phyloP scores from a whole-genome alignment of 2,329 filamentous ascomycete genomes.

The Sarocladiaceae sp. region DNA sequence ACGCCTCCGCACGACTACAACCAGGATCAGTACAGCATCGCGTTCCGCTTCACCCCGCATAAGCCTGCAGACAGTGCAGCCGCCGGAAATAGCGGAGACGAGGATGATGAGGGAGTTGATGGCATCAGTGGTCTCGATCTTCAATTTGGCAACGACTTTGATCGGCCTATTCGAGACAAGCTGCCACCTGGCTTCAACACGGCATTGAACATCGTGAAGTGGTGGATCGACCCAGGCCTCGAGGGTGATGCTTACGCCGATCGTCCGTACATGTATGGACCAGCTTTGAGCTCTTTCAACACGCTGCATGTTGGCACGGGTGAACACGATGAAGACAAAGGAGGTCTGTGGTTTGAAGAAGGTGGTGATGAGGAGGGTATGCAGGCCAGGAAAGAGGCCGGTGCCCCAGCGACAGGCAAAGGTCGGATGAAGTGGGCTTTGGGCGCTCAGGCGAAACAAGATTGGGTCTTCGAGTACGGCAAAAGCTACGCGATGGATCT shows the following conservation, averaged over 20 bases:
- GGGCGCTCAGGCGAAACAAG: conserved; percentile 40
- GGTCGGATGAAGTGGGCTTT: conserved; percentile 59
- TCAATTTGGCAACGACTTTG: conserved; percentile 94
- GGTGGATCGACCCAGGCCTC: conserved; percentile 86
- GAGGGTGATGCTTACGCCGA: conserved; percentile 90
- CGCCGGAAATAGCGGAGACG: conserved; percentile 13
- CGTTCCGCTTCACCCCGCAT: conserved; percentile 74
- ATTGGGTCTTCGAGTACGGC: conserved; percentile 52
- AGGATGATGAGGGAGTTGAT: conserved; percentile 18
- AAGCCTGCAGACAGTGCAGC: conserved; percentile 15
- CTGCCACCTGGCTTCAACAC: conserved; percentile 83
- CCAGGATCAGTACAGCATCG: conserved; percentile 80
- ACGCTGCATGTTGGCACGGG: conserved; percentile 61
- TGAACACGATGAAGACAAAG: conserved; percentile 41
- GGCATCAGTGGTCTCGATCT: conserved; percentile 67
- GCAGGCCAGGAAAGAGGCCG: conserved; percentile 37
- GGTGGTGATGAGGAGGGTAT: conserved; percentile 57
- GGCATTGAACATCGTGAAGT: conserved; percentile 80
- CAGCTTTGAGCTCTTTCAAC: conserved; percentile 77
- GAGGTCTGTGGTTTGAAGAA: conserved; percentile 58
- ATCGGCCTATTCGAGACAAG: conserved; percentile 79
- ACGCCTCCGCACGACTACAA: conserved; percentile 60
- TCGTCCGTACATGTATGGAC: conserved; percentile 79
- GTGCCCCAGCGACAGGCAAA: conserved; percentile 48
- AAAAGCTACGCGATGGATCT: conserved; percentile 60